These are phyloP conservation scores for Cinchona pubescens DNA, from an alignment of 257 asterid genomes.

Conservation along the genomic window DNA sequence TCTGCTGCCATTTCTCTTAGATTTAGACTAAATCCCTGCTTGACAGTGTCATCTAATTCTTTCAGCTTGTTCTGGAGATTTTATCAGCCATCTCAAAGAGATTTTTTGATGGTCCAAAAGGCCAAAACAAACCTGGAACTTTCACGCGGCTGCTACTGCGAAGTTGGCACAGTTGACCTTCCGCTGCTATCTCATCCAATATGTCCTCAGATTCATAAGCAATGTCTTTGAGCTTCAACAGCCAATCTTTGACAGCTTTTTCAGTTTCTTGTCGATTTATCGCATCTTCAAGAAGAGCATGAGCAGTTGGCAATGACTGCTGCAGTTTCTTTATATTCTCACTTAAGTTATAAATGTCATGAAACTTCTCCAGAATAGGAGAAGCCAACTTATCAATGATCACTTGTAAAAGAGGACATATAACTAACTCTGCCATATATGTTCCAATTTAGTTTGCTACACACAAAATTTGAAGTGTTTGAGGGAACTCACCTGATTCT, in stretches of 20 bases:
- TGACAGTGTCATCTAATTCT: constrained; percentile 22
- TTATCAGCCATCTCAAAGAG: constrained; percentile 1
- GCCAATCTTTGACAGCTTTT: constrained; percentile 24
- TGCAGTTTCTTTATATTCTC: constrained; percentile 14
- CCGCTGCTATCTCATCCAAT: constrained; percentile 23
- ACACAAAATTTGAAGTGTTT: background rate
- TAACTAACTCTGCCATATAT: constrained; percentile 25
- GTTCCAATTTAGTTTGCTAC: too few species aligned
- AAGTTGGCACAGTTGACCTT: constrained; percentile 17
- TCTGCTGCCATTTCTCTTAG: constrained; percentile 22
- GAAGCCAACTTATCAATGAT: constrained; percentile 26
- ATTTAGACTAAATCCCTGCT: constrained; percentile 21
- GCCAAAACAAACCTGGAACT: constrained; percentile 17
- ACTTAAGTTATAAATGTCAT: constrained; percentile 12
- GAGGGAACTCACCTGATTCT: background rate
- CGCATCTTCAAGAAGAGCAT: constrained; percentile 24
- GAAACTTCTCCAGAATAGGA: constrained; percentile 26
- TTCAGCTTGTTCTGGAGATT: constrained; percentile 13
- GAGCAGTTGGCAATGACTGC: constrained; percentile 22
- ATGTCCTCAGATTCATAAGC: constrained; percentile 41
- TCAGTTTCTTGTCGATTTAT: constrained; percentile 9
- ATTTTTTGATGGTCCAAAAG: constrained; percentile 7
- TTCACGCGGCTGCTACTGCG: constrained; percentile 10
- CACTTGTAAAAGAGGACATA: constrained; percentile 18
- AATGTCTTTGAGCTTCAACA: constrained; percentile 30